Evolutionary conservation across 139 green algal species (phyloP).

Genomic region (Closterium sp.): DNA sequence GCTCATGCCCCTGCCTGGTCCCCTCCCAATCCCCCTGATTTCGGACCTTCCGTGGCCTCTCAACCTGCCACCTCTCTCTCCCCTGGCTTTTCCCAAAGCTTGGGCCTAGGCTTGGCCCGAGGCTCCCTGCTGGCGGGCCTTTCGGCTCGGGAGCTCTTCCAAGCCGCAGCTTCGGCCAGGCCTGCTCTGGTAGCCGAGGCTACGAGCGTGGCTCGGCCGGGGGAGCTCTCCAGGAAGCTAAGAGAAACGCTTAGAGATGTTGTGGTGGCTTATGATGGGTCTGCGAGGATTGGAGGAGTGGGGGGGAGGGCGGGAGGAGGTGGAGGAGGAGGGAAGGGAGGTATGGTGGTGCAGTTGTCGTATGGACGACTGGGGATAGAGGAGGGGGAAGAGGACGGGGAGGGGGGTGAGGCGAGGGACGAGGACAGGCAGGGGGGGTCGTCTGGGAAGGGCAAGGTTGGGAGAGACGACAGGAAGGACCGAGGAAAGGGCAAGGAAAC

Average conservation of each 20-base stretch:
- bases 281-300: background rate
- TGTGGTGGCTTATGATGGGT: background rate
- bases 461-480: background rate
- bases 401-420: background rate
- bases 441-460: background rate
- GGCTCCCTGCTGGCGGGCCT: background rate
- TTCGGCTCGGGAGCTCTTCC: background rate
- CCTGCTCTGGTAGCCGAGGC: background rate
- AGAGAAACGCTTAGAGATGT: background rate
- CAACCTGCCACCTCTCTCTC: too few relatives aligned
- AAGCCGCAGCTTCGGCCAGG: background rate
- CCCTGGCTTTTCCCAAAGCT: background rate
- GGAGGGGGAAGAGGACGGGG: background rate
- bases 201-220: background rate
- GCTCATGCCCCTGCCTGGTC: background rate
- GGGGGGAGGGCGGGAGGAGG: background rate
- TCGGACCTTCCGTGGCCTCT: too few relatives aligned
- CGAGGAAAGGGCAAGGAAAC: background rate
- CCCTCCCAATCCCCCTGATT: background rate
- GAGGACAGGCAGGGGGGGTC: background rate
- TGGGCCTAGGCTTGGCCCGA: background rate
- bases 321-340: background rate
- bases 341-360: background rate
- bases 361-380: background rate
- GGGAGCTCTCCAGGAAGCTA: background rate